Evolutionary conservation across 208 protist genomes (phyloP).

Genomic region (Trypanosoma platydactyli): DNA sequence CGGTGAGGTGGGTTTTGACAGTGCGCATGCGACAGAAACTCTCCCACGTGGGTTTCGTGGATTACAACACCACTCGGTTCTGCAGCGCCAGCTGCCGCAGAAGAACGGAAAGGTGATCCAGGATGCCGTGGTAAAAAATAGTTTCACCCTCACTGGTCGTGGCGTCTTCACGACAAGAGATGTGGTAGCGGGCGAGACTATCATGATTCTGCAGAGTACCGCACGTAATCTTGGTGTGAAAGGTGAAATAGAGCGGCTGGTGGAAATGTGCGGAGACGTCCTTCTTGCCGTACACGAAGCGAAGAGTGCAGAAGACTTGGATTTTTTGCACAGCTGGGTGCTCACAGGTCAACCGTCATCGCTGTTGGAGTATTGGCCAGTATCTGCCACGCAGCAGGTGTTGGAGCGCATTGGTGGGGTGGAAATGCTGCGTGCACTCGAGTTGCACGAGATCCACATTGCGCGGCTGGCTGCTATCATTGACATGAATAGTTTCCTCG

Average conservation of each 20-base stretch:
- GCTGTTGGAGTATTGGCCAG: conserved; percentile 79
- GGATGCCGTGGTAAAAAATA: conserved; percentile 72
- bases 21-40: conserved; percentile 15
- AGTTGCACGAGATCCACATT: conserved; percentile 84
- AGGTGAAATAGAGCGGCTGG: conserved; percentile 68
- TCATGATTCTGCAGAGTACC: conserved; percentile 86
- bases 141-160: conserved; percentile 75
- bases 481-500: conserved; percentile 87
- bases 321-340: conserved; percentile 81
- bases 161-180: conserved; percentile 79
- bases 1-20: conserved; percentile 85
- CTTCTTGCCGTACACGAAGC: conserved; percentile 21
- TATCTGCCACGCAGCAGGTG: conserved; percentile 55
- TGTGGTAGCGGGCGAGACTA: conserved; percentile 66
- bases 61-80: conserved; percentile 63
- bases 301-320: conserved; percentile 8
- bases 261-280: conserved; percentile 70
- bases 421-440: conserved; percentile 56
- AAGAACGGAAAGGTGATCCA: conserved; percentile 71
- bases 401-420: conserved; percentile 65
- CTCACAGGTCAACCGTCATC: conserved; percentile 83
- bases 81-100: conserved; percentile 61
- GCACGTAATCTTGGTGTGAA: conserved; percentile 79
- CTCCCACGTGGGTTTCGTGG: conserved; percentile 57
- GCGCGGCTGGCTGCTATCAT: conserved; percentile 80